A percentile compares a stretch with the other conserved stretches of the same genome.
Conservation (phyloP, 257 asterid species). For the Solanum raphanifolium region DNA sequence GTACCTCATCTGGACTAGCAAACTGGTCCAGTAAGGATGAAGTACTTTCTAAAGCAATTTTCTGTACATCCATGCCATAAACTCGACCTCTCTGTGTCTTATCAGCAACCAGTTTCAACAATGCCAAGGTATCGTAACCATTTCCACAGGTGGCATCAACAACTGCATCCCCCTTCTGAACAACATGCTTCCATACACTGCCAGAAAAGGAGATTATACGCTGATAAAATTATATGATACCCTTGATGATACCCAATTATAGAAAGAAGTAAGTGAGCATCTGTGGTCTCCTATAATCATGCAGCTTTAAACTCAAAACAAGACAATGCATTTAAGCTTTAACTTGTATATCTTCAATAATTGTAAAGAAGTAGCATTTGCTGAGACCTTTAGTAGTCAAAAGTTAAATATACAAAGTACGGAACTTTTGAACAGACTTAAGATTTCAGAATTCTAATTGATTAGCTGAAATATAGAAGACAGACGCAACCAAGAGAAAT, state of each 20-base stretch:
- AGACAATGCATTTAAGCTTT: neutral
- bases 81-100: slow-evolving; percentile 51
- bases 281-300: neutral
- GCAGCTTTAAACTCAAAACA: neutral
- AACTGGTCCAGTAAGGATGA: slow-evolving; percentile 55
- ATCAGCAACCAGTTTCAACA: slow-evolving; percentile 59
- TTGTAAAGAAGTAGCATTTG: neutral
- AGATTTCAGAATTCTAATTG: neutral
- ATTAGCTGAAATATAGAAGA: neutral
- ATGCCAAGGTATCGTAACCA: slow-evolving; percentile 78
- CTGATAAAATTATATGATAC: neutral
- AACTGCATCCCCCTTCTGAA: slow-evolving; percentile 69
- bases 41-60: slow-evolving; percentile 64
- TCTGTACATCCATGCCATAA: slow-evolving; percentile 76
- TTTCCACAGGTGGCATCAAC: slow-evolving; percentile 97
- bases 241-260: neutral
- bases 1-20: slow-evolving; percentile 51
- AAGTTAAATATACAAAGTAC: neutral
- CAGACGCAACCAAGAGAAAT: neutral
- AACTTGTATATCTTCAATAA: neutral
- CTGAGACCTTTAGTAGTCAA: neutral
- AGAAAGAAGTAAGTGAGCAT: neutral
- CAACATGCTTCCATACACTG: slow-evolving; percentile 78
- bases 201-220: neutral
- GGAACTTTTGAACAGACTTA: neutral